Conservation (phyloP, 1,284 basidiomycete species). For the Pholiota adiposa region DNA sequence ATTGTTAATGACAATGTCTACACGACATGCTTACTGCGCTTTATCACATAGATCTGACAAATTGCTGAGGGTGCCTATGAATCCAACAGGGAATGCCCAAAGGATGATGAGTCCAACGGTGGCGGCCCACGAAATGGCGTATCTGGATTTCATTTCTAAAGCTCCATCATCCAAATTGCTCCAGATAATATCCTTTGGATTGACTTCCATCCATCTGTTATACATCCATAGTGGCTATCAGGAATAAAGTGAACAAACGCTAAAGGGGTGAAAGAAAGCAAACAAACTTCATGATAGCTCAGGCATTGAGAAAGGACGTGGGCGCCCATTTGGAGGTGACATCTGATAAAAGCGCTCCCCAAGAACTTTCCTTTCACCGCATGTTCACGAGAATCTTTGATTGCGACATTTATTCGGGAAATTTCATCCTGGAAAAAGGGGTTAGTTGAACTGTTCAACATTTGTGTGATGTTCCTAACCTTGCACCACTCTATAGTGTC, state of each 20-base stretch:
- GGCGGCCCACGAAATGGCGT: conserved; percentile 47
- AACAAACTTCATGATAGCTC: conserved; percentile 54
- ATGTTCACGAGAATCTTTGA: conserved; percentile 47
- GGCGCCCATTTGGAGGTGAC: conserved; percentile 80
- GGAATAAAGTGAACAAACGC: background rate
- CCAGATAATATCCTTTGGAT: conserved; percentile 76
- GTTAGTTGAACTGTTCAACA: background rate
- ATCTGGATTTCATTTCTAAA: conserved; percentile 49
- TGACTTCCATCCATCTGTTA: conserved; percentile 68
- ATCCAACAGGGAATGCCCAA: conserved; percentile 68
- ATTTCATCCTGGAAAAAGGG: conserved; percentile 48
- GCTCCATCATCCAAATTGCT: conserved; percentile 54
- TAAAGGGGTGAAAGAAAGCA: background rate
- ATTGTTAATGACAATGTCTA: background rate
- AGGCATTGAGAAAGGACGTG: conserved; percentile 71
- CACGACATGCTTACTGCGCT: conserved; percentile 37
- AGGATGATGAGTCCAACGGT: conserved; percentile 64
- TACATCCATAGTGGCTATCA: conserved; percentile 58
- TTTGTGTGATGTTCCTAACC: conserved; percentile 29
- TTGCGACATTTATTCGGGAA: conserved; percentile 47
- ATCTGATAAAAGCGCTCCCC: conserved; percentile 77
- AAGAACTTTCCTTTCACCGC: conserved; percentile 58
- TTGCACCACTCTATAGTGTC: conserved; percentile 78
- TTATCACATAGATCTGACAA: conserved; percentile 45
- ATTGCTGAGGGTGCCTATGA: conserved; percentile 54